Base-by-base conservation (phyloP, 2,329 filamentous ascomycete genomes). In the Pseudogymnoascus sp. region DNA sequence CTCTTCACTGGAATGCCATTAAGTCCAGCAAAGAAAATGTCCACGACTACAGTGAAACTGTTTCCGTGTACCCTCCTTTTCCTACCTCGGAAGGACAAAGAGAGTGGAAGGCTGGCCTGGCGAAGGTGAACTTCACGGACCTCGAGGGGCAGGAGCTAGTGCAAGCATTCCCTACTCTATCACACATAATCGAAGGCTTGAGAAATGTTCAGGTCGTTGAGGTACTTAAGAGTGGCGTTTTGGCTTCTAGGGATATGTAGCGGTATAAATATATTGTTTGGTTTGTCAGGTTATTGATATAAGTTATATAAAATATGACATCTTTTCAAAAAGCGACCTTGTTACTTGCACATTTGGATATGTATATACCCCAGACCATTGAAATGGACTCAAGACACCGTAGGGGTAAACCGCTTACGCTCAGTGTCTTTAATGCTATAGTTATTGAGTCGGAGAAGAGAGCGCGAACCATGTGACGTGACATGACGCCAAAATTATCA, bases 141-240 rank as follows among this genome's bases (percentile, higher is more conserved):
- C 42, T 68, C 18, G 33, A 64, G 5, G 62, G 66, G 18, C 31
- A 50, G 3, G 61, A 66, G 16, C 25, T 68, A 10, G 63, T 63
- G 12, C 42, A 25, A 31, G 62, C 66, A 14, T 68, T 68, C 23
- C 67, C 67, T 11, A 68, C 66, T 11, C 33, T 68, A 4, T 62
- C 62, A 0, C 65, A 67, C 59, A 61, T 68, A 42, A 61, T 68
- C 2, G 60, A 65, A 31, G 66, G 67, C 6, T 42, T 68, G n/a
- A 66, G 65, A 44, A 37, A 11, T 6, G 61, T 68, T 23, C 50
- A 65, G 56, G n/a, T 67, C 12, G 50, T 38, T 2, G 61, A 66
- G 37, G 21, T 68, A 14, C 31, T 67, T 3, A 40, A 31, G 2
- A 63, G 65, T 53, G 65, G 63, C 5, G 50, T 64, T 11, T 59